Evolutionary conservation across 345 rosid species (phyloP), one percentile per base, ranked within the genome.

Genomic region (Gossypioides kirkii): DNA sequence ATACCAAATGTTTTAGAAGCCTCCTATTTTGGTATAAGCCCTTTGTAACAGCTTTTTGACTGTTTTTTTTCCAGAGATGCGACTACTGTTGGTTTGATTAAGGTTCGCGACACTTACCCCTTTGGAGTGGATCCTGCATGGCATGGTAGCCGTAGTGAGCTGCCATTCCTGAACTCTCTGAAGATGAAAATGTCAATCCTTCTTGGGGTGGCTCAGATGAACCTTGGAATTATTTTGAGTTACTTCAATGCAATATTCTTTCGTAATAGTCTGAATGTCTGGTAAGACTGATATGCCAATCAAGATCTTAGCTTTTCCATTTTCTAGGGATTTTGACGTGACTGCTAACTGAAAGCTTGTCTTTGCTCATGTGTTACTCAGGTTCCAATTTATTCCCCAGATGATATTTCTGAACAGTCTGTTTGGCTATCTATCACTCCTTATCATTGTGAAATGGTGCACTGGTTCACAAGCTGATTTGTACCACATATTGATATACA

Each of bases 171-270:
- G 46, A 92, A 92, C 85, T 95, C 99, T 28, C 82, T 95, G 78
- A 93, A 95, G 90, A 95, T 95, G 99, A 93, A 95, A 88, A 88
- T 95, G 97, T 95, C 99, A 36, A 95, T 93, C 80, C 96, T 95
- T 72, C 82, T 93, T 53, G 99, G 99, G 82, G 97, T 95, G 77
- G 78, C 94, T 70, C 99, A 93, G 79, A 95, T 95, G 99, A 91
- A 95, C 85, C 99, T 95, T 54, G 99, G 98, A 73, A 91, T 93
- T 76, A 77, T 95, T 56, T 73, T 93, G 87, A 95, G 99, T 84
- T 95, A 75, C 79, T 90, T 85, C 74, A 95, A 95, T 84, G 99
- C 98, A 71, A 69, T 41, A 69, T 95, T 90, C 87, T 95, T 93
- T 52, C 53, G 75, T 23, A 88, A 78, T 52, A 60, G 83, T 59